Base-by-base conservation (phyloP, 495 filamentous ascomycete genomes). In the Peziza echinospora region DNA sequence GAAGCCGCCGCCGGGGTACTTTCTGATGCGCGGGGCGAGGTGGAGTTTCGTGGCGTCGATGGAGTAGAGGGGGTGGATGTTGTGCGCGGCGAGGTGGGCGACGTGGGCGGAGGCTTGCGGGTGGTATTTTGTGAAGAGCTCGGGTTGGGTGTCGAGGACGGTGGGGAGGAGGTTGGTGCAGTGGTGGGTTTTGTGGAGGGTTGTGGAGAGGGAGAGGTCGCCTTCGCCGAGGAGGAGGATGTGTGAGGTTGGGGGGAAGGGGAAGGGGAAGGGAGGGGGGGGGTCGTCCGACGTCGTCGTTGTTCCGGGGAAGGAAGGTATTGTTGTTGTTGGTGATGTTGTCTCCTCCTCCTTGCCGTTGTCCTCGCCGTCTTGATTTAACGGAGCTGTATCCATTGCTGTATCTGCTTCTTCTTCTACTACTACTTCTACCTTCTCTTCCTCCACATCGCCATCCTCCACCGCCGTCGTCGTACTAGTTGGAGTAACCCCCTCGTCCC, bases 191-290 rank as follows among this genome's bases (percentile, higher is more conserved):
- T 67, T 64, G 48, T 78, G 68, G 11, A 96, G 66, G 0, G 80
- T 81, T 49, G 69, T 72, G 16, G 85, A 75, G 61, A 93, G 94
- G 47, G 82, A 87, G 59, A 97, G 85, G 59, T 97, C 86, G 66
- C 81, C 87, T 66, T 97, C 87, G 43, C 87, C 89, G 53, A 97
- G 62, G 2, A 94, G 70, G 22, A 97, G 72, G 49, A 94, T 81
- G 47, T 71, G 65, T 58, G 89, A 75, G 44, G 65, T 60, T 21
- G 70, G 68, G 19, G 66, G 60, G 64, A 91, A 92, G n/a, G 84
- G 86, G 49, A 91, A 75, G 30, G 30, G 68, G 73, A n/a, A n/a
- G n/a, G n/a, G n/a, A n/a, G n/a, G n/a, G n/a, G n/a, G n/a, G n/a
- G n/a, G n/a, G n/a, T n/a, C n/a, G n/a, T n/a, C n/a, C n/a, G n/a